Evolutionary conservation across 2,329 filamentous ascomycete genomes (phyloP).

Genomic region (Truncatella angustata): DNA sequence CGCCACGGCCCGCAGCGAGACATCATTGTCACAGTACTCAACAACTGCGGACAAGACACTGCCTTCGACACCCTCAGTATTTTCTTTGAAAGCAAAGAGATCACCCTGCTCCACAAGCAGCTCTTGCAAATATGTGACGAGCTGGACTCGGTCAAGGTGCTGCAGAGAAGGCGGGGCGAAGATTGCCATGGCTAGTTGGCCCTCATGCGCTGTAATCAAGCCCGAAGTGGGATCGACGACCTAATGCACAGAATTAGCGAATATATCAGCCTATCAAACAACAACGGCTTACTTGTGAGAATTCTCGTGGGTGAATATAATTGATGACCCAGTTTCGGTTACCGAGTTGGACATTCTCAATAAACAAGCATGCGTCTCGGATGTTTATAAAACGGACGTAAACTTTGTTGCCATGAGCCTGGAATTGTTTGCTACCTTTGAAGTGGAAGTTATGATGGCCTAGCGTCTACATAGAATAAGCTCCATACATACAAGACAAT

Average conservation of each 20-base stretch:
- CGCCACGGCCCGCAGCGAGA: slow-evolving; percentile 39
- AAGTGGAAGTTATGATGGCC: slow-evolving; percentile 28
- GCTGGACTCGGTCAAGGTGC: slow-evolving; percentile 18
- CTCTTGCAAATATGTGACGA: slow-evolving; percentile 38
- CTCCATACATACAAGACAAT: neutral
- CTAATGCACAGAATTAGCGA: slow-evolving; percentile 18
- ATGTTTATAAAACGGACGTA: slow-evolving; percentile 60
- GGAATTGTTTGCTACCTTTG: slow-evolving; percentile 36
- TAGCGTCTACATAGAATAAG: slow-evolving; percentile 34
- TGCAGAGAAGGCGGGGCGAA: slow-evolving; percentile 24
- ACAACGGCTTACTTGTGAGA: slow-evolving; percentile 35
- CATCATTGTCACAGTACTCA: slow-evolving; percentile 51
- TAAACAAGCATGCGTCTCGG: slow-evolving; percentile 53
- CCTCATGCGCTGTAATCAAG: slow-evolving; percentile 47
- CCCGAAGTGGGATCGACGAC: slow-evolving; percentile 25
- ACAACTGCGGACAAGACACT: slow-evolving; percentile 46
- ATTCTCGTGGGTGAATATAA: slow-evolving; percentile 44
- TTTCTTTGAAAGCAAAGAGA: slow-evolving; percentile 50
- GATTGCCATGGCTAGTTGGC: slow-evolving; percentile 52
- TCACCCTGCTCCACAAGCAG: slow-evolving; percentile 47
- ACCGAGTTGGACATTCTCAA: slow-evolving; percentile 42
- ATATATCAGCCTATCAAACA: neutral
- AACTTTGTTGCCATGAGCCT: slow-evolving; percentile 38
- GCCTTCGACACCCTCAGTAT: slow-evolving; percentile 34
- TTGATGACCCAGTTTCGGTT: slow-evolving; percentile 45